phyloP scores from a whole-genome alignment of 2,329 filamentous ascomycete species.

The Cercospora beticola region DNA sequence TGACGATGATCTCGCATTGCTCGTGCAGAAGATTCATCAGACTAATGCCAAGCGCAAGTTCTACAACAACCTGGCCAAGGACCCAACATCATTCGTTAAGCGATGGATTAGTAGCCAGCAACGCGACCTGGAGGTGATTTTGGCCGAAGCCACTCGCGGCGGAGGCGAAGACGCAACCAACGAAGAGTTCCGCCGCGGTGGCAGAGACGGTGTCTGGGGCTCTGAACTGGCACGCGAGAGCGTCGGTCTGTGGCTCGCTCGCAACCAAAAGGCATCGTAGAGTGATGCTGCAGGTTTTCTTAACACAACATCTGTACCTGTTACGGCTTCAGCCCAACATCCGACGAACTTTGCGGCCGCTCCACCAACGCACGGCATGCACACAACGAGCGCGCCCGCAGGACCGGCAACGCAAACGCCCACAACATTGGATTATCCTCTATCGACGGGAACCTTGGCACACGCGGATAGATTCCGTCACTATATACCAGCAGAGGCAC shows the following conservation, averaged over 20 bases:
- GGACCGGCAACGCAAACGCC: not conserved
- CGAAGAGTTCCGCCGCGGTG: slow-evolving; percentile 69
- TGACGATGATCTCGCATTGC: slow-evolving; percentile 80
- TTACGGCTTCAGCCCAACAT: not conserved
- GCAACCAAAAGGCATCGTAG: slow-evolving; percentile 28
- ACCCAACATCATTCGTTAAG: slow-evolving; percentile 79
- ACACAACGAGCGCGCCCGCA: not conserved
- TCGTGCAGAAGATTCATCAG: slow-evolving; percentile 78
- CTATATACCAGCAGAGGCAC: not conserved
- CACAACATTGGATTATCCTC: not conserved
- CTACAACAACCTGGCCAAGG: slow-evolving; percentile 72
- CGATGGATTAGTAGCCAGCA: slow-evolving; percentile 91
- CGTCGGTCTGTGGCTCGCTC: slow-evolving; percentile 58
- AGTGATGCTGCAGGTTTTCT: not conserved
- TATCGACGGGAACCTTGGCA: not conserved
- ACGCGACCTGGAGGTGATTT: slow-evolving; percentile 81
- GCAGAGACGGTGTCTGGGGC: slow-evolving; percentile 63
- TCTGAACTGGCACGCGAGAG: slow-evolving; percentile 61
- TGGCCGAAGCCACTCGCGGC: slow-evolving; percentile 72
- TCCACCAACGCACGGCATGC: not conserved
- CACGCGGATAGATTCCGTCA: not conserved
- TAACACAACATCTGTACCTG: not conserved
- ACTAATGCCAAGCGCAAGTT: slow-evolving; percentile 91
- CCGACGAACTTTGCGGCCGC: not conserved
- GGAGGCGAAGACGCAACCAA: slow-evolving; percentile 52